Evolutionary conservation across 805 yeast genomes (phyloP), one percentile per base, ranked within the genome.

Genomic region (Candida saitoana): DNA sequence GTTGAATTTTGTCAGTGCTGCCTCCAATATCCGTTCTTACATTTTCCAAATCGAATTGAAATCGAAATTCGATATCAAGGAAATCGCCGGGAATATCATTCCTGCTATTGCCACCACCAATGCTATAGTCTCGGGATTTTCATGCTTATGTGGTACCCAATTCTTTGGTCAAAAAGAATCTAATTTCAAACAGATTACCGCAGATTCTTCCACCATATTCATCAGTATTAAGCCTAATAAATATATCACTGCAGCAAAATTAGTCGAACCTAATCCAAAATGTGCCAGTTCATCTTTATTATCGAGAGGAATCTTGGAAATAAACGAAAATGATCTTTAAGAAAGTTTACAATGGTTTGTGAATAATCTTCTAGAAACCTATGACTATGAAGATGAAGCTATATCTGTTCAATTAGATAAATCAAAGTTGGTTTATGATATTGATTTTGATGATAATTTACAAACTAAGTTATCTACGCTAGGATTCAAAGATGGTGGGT

Each of bases 71-170:
- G 96, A 88, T 46, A 78, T 86, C 47, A 93, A 93, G 59, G 95
- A 86, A 55, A 89, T 91, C 49, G 99, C 99, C 0, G 99, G 99
- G 4, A 93, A 91, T 61, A 93, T 93, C 53, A 93, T 93, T 32
- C 99, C 99, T 0, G 99, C 99, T 0, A 90, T 95, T 51, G 98
- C 99, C 4, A 93, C 99, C 1, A 91, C 97, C 3, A 93, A 93
- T 60, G 98, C 99, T 1, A 83, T 93, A 11, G 82, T 93, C 51
- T 89, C 96, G 0, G 99, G 99, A 0, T 76, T 88, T 50, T 84
- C 93, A 12, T 82, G 89, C 3, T 59, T 91, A 31, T 79, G 83
- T 30, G 84, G 95, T 0, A 63, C 89, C 36, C 76, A 58, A 59
- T 79, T 41, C 54, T 84, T 66, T 49, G 52, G 55, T 20, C 41